Base-by-base conservation (phyloP, 1,284 basidiomycete species). In the Ceratobasidium sp. region DNA sequence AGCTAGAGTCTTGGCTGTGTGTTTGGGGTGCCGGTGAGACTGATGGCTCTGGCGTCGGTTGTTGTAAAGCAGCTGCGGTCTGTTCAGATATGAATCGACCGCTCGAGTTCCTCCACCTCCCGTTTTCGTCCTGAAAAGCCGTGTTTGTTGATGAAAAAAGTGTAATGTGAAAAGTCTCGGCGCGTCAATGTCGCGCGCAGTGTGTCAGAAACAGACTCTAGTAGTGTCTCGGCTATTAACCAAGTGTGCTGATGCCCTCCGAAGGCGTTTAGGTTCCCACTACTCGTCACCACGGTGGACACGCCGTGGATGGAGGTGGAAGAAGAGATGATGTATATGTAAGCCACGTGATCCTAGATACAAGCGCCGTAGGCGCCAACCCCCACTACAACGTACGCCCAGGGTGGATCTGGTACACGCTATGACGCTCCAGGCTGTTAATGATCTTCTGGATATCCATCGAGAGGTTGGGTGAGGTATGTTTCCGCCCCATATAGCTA, bases 291-390 rank as follows among this genome's bases (percentile, higher is more conserved):
- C 51, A 2, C 80, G 77, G 6, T 68, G 31, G 60, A 80, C 79
- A 42, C 37, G 53, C 28, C 1, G 80, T 69, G 13, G 78, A 79
- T 69, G 13, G 78, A 79, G 53, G 79, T 73, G 63, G 77, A 80
- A 67, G 79, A 78, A 2, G 80, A 80, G 47, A 73, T 80, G 7
- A 71, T 75, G 6, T 61, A 69, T 7, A 77, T 78, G 33, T 35
- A 78, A 20, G 79, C 75, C 33, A 64, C 49, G 17, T 78, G 33
- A 0, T 76, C 54, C 79, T 71, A n/a, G 76, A 79, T 11, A 80
- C 15, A n/a, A 69, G 78, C 35, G 76, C 80, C 63, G 80, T 79
- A 4, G 79, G 67, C 10, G 75, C 73, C 0, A n/a, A 71, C 79
- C 42, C 80, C 39, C 13, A 42, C 39, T 42, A 42, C 39, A 42